phyloP scores from a whole-genome alignment of 176 grass and related monocot genomes.

The Pharus latifolius region DNA sequence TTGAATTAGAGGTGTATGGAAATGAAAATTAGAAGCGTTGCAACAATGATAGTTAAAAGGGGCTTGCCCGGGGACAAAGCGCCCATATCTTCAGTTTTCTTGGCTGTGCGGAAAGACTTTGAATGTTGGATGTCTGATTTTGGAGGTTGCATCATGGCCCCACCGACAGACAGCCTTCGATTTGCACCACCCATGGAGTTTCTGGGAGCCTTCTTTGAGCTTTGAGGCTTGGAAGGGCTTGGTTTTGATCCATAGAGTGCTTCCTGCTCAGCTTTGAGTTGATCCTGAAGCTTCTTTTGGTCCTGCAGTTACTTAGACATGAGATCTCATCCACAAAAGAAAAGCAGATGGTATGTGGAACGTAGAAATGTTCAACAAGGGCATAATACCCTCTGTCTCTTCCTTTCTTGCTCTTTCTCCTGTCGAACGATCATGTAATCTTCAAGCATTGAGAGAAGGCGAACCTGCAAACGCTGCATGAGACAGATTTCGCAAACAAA shows the following conservation, averaged over 20 bases:
- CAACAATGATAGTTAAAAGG: not conserved
- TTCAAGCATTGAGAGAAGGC: slow-evolving; percentile 67
- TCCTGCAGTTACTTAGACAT: slow-evolving; percentile 39
- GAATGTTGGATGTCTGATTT: slow-evolving; percentile 42
- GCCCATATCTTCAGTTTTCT: slow-evolving; percentile 47
- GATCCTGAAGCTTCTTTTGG: slow-evolving; percentile 77
- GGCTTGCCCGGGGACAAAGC: slow-evolving; percentile 60
- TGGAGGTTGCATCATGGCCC: slow-evolving; percentile 32
- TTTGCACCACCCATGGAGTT: slow-evolving; percentile 38
- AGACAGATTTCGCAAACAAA: slow-evolving; percentile 12
- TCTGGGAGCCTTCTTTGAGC: slow-evolving; percentile 48
- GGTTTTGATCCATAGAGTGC: slow-evolving; percentile 81
- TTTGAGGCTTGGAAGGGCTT: slow-evolving; percentile 76
- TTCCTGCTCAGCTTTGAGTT: slow-evolving; percentile 83
- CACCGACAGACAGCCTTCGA: slow-evolving; percentile 69
- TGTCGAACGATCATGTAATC: slow-evolving; percentile 59
- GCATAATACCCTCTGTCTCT: slow-evolving; percentile 59
- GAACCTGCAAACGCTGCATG: slow-evolving; percentile 42
- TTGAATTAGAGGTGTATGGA: slow-evolving; percentile 1
- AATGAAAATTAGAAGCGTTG: not conserved
- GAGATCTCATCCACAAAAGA: not conserved
- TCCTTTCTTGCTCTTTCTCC: slow-evolving; percentile 79
- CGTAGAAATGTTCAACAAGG: not conserved
- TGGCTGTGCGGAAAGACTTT: slow-evolving; percentile 38
- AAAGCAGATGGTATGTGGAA: not conserved